Conservation (phyloP, 257 asterid species). For the Fraxinus excelsior region DNA sequence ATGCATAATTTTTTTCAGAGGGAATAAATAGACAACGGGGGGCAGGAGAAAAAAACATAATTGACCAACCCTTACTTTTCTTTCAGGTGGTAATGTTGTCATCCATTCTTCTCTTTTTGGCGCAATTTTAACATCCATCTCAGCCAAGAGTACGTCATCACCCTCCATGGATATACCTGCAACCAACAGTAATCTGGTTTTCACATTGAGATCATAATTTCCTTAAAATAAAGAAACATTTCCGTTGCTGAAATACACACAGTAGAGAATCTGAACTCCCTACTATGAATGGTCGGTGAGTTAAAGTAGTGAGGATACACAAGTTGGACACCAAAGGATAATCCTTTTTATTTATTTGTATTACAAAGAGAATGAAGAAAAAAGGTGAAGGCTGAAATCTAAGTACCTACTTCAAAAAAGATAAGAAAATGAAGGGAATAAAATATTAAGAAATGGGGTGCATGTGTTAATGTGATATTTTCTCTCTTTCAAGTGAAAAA, state of each 20-base stretch:
- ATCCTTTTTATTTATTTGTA: background rate
- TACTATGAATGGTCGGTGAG: background rate
- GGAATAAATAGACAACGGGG: background rate
- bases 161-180: constrained; percentile 97
- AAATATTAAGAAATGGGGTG: background rate
- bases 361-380: background rate
- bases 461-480: background rate
- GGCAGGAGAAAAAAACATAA: background rate
- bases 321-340: background rate
- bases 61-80: constrained; percentile 50
- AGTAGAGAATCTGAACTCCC: background rate
- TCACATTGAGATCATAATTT: constrained; percentile 24
- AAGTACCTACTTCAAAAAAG: background rate
- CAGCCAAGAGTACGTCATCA: constrained; percentile 89
- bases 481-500: background rate
- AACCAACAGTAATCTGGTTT: constrained; percentile 21
- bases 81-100: constrained; percentile 96
- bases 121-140: constrained; percentile 62
- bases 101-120: constrained; percentile 96
- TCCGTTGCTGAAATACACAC: background rate
- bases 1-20: background rate
- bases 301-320: background rate
- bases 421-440: background rate
- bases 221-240: background rate
- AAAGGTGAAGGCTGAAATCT: background rate